Conservation (phyloP, 2,329 filamentous ascomycete species). For the Alternaria ventricosa region DNA sequence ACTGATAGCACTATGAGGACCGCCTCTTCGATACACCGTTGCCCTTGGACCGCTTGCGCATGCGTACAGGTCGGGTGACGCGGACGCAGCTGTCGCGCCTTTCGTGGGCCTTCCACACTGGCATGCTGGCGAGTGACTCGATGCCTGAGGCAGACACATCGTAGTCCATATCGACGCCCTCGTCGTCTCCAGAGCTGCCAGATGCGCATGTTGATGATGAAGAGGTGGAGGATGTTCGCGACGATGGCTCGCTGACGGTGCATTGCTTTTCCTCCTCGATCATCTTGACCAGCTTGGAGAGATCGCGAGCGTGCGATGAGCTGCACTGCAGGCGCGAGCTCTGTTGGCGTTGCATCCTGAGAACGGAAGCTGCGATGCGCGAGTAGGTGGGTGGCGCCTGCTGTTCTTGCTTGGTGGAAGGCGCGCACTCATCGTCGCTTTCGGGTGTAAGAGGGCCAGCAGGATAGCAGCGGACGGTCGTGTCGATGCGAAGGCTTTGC, state of each 20-base stretch:
- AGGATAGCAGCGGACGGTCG: conserved; percentile 11
- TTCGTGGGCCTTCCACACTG: conserved; percentile 36
- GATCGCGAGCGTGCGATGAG: conserved; percentile 49
- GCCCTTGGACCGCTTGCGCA: conserved; percentile 38
- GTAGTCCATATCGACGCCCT: conserved; percentile 44
- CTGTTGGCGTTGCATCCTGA: conserved; percentile 50
- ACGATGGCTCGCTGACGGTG: conserved; percentile 32
- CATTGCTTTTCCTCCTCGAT: conserved; percentile 55
- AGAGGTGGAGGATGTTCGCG: conserved; percentile 15
- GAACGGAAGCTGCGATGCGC: conserved; percentile 45
- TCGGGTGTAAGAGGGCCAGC: conserved; percentile 34
- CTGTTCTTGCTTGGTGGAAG: conserved; percentile 14
- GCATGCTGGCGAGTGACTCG: conserved; percentile 24
- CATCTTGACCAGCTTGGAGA: conserved; percentile 50
- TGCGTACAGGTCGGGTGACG: conserved; percentile 40
- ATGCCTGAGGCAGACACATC: conserved; percentile 20
- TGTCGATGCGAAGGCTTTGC: conserved; percentile 41
- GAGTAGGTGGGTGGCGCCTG: conserved; percentile 32
- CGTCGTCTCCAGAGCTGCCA: conserved; percentile 34
- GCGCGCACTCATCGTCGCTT: conserved; percentile 27
- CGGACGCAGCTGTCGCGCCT: conserved; percentile 29
- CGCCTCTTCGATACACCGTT: conserved; percentile 24
- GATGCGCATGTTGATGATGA: conserved; percentile 9
- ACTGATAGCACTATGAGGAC: conserved; percentile 20
- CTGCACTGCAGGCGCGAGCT: conserved; percentile 52